Conservation (phyloP, 495 filamentous ascomycete genomes). For the Trichoderma orchidacearum region DNA sequence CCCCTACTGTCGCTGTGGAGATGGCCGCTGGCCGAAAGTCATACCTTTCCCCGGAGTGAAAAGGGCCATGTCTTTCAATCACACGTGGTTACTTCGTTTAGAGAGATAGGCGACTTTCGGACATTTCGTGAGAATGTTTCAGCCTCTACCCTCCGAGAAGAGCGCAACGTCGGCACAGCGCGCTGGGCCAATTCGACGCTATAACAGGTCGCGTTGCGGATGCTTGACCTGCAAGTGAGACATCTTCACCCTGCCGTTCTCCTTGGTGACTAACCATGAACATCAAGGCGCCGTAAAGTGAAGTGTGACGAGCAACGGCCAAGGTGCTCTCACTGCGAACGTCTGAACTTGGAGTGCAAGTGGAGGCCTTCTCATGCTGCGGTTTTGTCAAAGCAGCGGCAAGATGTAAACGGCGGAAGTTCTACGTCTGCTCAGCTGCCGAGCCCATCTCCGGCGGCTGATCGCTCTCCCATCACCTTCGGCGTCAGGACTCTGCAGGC, state of each 20-base stretch:
- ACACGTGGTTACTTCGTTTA: no score
- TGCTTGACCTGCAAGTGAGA: not conserved
- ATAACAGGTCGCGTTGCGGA: not conserved
- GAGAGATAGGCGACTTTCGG: no score
- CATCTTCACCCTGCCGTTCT: not conserved
- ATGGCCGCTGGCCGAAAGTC: no score
- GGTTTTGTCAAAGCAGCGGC: not conserved
- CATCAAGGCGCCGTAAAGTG: slow-evolving; percentile 12
- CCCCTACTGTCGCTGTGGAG: no score
- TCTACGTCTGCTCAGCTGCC: not conserved
- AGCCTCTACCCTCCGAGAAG: no score
- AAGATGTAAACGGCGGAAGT: not conserved
- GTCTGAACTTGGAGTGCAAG: slow-evolving; percentile 16
- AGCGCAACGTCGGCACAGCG: not conserved
- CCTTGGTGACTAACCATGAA: not conserved
- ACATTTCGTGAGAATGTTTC: no score
- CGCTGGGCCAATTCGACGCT: not conserved
- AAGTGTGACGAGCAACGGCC: slow-evolving; percentile 25
- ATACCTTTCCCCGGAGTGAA: no score
- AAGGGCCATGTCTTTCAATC: no score
- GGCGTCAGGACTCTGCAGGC: slow-evolving; percentile 5
- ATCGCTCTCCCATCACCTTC: not conserved
- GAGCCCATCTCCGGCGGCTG: not conserved
- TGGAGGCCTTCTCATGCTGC: slow-evolving; percentile 8
- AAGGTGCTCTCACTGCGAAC: slow-evolving; percentile 22